phyloP scores from a whole-genome alignment of 805 yeast species.

The Kodamaea neixiangensis region DNA sequence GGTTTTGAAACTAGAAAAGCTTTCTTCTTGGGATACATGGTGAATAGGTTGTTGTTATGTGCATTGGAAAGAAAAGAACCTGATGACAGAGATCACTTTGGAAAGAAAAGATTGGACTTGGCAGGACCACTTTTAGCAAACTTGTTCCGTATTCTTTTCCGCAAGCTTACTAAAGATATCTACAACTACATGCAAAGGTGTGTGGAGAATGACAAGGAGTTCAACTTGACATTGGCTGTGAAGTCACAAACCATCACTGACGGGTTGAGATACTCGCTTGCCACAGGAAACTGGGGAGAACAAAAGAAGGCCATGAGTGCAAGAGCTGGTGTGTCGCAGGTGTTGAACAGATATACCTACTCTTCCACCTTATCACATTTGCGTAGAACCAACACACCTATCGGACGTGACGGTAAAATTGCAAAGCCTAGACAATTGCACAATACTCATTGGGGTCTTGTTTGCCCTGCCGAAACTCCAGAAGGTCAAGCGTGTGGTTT shows the following conservation, averaged over 20 bases:
- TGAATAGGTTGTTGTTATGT: constrained; percentile 89
- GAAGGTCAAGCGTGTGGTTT: constrained; percentile 99
- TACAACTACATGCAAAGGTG: constrained; percentile 98
- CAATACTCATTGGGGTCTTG: constrained; percentile 99
- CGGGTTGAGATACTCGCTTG: constrained; percentile 95
- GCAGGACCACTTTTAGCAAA: constrained; percentile 98
- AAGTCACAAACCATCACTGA: constrained; percentile 96
- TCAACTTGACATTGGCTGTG: constrained; percentile 93
- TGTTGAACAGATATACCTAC: constrained; percentile 94
- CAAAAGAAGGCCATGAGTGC: constrained; percentile 99
- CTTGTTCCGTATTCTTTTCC: constrained; percentile 90
- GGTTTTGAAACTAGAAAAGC: constrained; percentile 98
- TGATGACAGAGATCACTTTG: constrained; percentile 99
- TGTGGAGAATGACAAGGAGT: constrained; percentile 96
- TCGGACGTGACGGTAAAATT: constrained; percentile 98
- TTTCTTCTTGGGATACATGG: constrained; percentile 96
- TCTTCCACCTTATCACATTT: constrained; percentile 98
- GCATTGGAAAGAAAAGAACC: constrained; percentile 97
- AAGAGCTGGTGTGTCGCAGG: constrained; percentile 99
- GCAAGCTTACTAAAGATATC: constrained; percentile 93
- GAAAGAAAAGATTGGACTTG: constrained; percentile 95
- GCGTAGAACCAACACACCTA: constrained; percentile 98
- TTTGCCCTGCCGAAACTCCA: constrained; percentile 99
- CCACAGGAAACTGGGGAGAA: constrained; percentile 99
- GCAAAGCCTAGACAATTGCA: constrained; percentile 99